Evolutionary conservation across 257 asterid genomes (phyloP), one percentile per base, ranked within the genome.

Genomic region (Echites panduratus): DNA sequence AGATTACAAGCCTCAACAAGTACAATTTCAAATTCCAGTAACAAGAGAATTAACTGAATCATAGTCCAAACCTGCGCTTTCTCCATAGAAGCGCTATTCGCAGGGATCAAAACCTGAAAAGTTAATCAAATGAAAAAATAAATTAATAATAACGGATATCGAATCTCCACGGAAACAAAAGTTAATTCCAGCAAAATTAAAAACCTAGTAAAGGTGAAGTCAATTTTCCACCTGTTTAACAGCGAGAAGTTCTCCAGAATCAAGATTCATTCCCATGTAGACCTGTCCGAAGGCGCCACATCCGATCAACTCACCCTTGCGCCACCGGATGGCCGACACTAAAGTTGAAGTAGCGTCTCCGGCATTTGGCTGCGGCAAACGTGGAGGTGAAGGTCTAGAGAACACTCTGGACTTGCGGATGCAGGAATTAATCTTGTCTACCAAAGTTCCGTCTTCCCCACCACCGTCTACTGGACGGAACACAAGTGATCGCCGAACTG

Each of bases 211-310:
- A 9, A 66, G 41, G 45, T 14, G 9, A 13, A 29, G 66, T 5
- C 49, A 32, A 17, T 14, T 19, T 68, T 26, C 11, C 4, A 80
- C 84, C 79, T 80, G 81, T 56, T 80, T 80, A 63, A 89, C 91
- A 41, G 96, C 96, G 24, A 89, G 84, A 77, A 89, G 84, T 78
- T 89, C 93, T 45, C 96, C 96, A 0, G 96, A 87, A 82, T 87
- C 91, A n/a, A 87, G 86, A 83, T 89, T 85, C 96, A 89, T 85
- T 75, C 96, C 96, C 93, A 89, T 87, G 78, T 85, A 82, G 29
- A 89, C 96, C 76, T 88, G 86, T 45, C 96, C 96, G 71, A 85
- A 87, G 35, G 90, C 96, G 50, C 96, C 96, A 65, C 87, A 83
- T 8, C 96, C 96, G 26, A 89, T 89, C 81, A 80, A 69, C 73